Evolutionary conservation across 2,329 filamentous ascomycete genomes (phyloP).

Genomic region (Cladosporium sp.): DNA sequence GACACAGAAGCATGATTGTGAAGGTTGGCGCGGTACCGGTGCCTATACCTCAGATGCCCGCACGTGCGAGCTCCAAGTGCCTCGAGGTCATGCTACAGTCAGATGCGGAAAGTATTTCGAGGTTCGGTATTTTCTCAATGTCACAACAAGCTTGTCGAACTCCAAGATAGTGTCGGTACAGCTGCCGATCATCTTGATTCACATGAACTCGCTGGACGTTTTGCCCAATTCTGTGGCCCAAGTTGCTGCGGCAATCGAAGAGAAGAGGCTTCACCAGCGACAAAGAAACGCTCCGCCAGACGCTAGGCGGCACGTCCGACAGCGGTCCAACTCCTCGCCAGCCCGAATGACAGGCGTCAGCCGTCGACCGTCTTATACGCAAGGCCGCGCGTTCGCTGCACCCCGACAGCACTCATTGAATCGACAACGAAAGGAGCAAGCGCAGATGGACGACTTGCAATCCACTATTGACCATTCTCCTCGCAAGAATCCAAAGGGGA

Average conservation of each 20-base stretch:
- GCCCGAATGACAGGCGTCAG: constrained; percentile 4
- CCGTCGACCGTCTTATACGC: constrained; percentile 33
- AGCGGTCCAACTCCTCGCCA: constrained; percentile 1
- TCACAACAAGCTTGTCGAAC: constrained; percentile 41
- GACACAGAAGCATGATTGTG: constrained; percentile 36
- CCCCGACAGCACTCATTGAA: constrained; percentile 47
- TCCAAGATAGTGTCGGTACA: constrained; percentile 48
- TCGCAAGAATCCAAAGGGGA: constrained; percentile 31
- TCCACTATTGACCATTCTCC: constrained; percentile 39
- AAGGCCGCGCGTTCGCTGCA: constrained; percentile 48
- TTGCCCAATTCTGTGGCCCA: constrained; percentile 50
- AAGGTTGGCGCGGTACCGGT: constrained; percentile 44
- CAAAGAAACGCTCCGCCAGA: constrained; percentile 1
- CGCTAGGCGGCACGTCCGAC: constrained; percentile 1
- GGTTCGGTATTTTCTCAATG: constrained; percentile 50
- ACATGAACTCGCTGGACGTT: constrained; percentile 53
- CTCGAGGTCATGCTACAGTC: constrained; percentile 46
- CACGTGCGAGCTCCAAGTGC: constrained; percentile 45
- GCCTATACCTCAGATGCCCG: constrained; percentile 41
- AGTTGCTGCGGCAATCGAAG: constrained; percentile 50
- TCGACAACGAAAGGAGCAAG: constrained; percentile 36
- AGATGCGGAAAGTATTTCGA: constrained; percentile 52
- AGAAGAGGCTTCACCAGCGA: constrained; percentile 33
- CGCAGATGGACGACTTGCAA: constrained; percentile 37
- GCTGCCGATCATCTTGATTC: constrained; percentile 50